These are phyloP conservation scores for Trichoderma harzianum DNA, from an alignment of 2,329 filamentous ascomycete species.

Conservation along the genomic window DNA sequence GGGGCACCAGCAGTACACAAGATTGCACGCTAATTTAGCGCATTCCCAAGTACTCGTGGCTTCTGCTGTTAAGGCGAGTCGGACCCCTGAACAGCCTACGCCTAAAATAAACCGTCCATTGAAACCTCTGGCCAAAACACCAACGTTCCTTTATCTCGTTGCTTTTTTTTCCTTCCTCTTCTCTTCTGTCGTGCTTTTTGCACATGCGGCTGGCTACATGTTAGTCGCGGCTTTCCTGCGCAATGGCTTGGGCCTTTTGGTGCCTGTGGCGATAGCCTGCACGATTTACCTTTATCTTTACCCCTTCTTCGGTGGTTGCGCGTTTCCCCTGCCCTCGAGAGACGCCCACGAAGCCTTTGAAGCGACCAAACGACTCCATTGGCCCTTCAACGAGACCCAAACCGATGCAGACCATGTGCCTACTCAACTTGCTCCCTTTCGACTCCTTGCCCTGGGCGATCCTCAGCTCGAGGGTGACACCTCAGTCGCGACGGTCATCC, in stretches of 20 bases:
- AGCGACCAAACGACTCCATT: conserved; percentile 41
- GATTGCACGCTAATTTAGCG: not conserved
- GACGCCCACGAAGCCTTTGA: conserved; percentile 34
- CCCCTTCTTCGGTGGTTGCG: conserved; percentile 74
- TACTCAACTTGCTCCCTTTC: conserved; percentile 64
- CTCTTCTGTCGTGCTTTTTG: conserved; percentile 4
- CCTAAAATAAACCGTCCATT: not conserved
- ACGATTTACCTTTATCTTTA: conserved; percentile 85
- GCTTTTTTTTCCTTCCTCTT: not conserved
- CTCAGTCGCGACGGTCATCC: conserved; percentile 63
- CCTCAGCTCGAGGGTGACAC: conserved; percentile 92
- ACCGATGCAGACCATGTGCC: conserved; percentile 23
- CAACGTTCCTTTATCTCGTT: not conserved
- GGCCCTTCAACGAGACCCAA: conserved; percentile 32
- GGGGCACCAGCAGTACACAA: not conserved
- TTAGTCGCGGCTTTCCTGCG: conserved; percentile 52
- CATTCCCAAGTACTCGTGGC: not conserved
- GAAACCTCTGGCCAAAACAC: not conserved
- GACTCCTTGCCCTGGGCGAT: conserved; percentile 83
- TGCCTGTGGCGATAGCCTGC: conserved; percentile 64
- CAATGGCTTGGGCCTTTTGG: conserved; percentile 51
- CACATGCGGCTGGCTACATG: conserved; percentile 47
- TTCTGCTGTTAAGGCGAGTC: not conserved
- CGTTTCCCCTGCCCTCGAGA: conserved; percentile 61
- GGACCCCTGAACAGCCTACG: conserved; percentile 2